Evolutionary conservation across 169 alveolate species (phyloP).

Genomic region (Eimeria maxima): DNA sequence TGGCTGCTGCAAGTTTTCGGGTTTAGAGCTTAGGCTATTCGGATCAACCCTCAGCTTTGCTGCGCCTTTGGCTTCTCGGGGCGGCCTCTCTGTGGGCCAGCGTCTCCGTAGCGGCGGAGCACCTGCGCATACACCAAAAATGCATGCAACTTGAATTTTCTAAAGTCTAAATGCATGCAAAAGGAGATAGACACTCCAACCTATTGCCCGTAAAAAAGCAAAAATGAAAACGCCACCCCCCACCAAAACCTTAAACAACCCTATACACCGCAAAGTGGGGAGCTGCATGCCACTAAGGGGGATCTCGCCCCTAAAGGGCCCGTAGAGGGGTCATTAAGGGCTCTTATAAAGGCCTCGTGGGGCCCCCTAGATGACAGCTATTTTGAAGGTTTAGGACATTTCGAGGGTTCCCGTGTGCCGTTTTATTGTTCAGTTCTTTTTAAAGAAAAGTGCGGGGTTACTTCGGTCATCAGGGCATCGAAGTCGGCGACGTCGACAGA

Average conservation of each 20-base stretch:
- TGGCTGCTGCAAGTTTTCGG: too few relatives aligned
- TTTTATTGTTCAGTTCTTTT: too few relatives aligned
- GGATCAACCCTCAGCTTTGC: background rate
- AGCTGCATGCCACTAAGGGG: too few relatives aligned
- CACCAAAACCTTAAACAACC: background rate
- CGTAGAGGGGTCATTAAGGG: background rate
- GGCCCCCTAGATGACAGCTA: background rate
- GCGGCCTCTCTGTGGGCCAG: constrained; percentile 22
- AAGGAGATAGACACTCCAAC: background rate
- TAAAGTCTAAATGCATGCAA: too few relatives aligned
- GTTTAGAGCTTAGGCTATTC: too few relatives aligned
- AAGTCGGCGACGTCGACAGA: constrained; percentile 55
- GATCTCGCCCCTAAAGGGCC: background rate
- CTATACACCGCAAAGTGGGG: too few relatives aligned
- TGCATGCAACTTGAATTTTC: background rate
- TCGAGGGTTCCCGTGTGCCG: background rate
- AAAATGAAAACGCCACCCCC: too few relatives aligned
- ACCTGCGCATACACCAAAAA: constrained; percentile 26
- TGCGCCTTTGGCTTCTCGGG: constrained; percentile 7
- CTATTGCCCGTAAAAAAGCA: background rate
- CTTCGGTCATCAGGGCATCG: constrained; percentile 74
- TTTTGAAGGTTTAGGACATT: too few relatives aligned
- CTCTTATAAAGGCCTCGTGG: background rate
- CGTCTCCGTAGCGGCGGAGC: constrained; percentile 63
- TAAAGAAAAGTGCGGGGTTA: background rate